These are phyloP conservation scores for Backusella tuberculispora DNA, from an alignment of 192 early-diverging fungal species.

Conservation along the genomic window DNA sequence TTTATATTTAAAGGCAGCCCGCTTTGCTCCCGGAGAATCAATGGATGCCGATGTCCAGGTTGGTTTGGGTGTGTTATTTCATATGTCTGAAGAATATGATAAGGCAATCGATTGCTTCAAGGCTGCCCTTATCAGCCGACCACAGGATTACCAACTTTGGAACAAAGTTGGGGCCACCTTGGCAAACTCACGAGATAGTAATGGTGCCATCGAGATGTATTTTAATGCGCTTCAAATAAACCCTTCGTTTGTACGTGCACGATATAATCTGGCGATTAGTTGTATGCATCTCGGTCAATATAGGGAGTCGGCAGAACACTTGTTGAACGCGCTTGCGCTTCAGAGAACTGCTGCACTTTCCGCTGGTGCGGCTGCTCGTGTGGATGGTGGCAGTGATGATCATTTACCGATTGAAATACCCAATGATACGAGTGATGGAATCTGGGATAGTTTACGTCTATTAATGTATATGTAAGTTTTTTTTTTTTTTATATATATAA, in stretches of 20 bases:
- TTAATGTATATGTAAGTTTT: constrained; percentile 49
- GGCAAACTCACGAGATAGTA: constrained; percentile 82
- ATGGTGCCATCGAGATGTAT: constrained; percentile 90
- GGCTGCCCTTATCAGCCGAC: constrained; percentile 82
- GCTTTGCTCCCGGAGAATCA: constrained; percentile 59
- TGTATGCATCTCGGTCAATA: constrained; percentile 90
- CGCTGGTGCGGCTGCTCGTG: neutral
- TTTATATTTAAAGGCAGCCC: constrained; percentile 81
- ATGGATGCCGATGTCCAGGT: constrained; percentile 93
- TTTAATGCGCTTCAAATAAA: constrained; percentile 93
- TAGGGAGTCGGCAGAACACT: constrained; percentile 89
- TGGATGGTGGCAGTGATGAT: neutral
- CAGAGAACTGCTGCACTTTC: constrained; percentile 66
- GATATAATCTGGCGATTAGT: constrained; percentile 94
- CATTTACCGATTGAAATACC: constrained; percentile 43
- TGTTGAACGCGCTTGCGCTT: constrained; percentile 83
- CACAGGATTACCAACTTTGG: constrained; percentile 94
- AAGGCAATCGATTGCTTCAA: constrained; percentile 99
- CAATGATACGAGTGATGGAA: constrained; percentile 68
- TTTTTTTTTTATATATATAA: neutral
- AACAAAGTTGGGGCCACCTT: constrained; percentile 97
- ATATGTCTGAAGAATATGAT: constrained; percentile 89
- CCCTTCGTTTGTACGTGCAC: constrained; percentile 91
- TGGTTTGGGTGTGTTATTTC: constrained; percentile 93
- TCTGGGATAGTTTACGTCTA: constrained; percentile 88